Conservation (phyloP, 257 asterid species). For the Linaria vulgaris region DNA sequence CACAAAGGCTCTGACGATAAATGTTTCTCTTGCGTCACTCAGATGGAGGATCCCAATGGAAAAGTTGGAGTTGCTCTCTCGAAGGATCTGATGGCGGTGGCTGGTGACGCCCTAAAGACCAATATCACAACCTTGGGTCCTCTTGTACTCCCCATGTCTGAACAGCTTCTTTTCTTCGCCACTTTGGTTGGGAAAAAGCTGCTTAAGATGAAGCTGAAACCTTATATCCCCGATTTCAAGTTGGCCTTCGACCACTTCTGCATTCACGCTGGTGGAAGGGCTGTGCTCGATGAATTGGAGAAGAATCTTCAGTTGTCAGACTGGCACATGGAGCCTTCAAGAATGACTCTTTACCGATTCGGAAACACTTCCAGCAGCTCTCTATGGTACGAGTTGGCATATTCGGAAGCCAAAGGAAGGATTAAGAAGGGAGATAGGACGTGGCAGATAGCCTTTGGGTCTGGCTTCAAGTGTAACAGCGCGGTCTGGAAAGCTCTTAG, state of each 20-base stretch:
- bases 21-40: slow-evolving; percentile 68
- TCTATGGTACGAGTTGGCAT: slow-evolving; percentile 74
- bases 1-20: slow-evolving; percentile 72
- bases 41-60: slow-evolving; percentile 62
- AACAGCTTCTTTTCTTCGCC: slow-evolving; percentile 69
- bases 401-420: slow-evolving; percentile 75
- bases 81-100: slow-evolving; percentile 75
- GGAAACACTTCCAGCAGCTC: slow-evolving; percentile 91
- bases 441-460: slow-evolving; percentile 89
- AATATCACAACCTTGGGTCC: slow-evolving; percentile 77
- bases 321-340: slow-evolving; percentile 85
- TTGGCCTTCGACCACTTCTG: slow-evolving; percentile 84
- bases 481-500: slow-evolving; percentile 85
- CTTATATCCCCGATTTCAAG: slow-evolving; percentile 76
- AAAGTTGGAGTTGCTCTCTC: slow-evolving; percentile 65
- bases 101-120: slow-evolving; percentile 73
- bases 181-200: slow-evolving; percentile 57
- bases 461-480: slow-evolving; percentile 83
- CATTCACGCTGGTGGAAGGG: slow-evolving; percentile 89
- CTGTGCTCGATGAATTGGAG: slow-evolving; percentile 77
- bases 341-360: slow-evolving; percentile 73
- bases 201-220: slow-evolving; percentile 68
- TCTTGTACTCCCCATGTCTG: slow-evolving; percentile 77
- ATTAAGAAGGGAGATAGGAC: slow-evolving; percentile 76
- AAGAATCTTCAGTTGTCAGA: slow-evolving; percentile 66